Conservation (phyloP, 371 early-diverging fungal species). For the Choanephora cucurbitarum region DNA sequence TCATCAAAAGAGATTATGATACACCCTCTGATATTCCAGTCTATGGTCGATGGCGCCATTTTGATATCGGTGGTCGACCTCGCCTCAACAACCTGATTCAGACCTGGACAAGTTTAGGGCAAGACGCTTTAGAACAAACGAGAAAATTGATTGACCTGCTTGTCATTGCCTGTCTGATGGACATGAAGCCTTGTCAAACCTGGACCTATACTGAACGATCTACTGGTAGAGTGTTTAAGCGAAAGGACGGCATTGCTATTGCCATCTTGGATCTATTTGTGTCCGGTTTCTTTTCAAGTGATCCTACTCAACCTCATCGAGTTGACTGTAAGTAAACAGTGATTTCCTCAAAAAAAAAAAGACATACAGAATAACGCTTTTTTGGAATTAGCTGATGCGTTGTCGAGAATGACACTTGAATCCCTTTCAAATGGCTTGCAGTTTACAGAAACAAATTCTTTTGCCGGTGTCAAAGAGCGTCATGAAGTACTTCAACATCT, state of each 20-base stretch:
- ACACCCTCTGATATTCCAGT: slow-evolving; percentile 71
- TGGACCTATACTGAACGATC: slow-evolving; percentile 76
- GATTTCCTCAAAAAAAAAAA: neutral
- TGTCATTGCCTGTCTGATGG: slow-evolving; percentile 85
- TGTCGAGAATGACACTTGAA: slow-evolving; percentile 57
- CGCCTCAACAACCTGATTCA: slow-evolving; percentile 63
- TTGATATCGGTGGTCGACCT: slow-evolving; percentile 66
- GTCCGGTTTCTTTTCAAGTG: slow-evolving; percentile 75
- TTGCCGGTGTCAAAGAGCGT: slow-evolving; percentile 82
- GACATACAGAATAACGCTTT: neutral
- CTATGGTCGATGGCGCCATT: slow-evolving; percentile 91
- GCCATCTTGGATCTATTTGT: slow-evolving; percentile 86
- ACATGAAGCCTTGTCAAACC: slow-evolving; percentile 83
- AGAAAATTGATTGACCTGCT: slow-evolving; percentile 81
- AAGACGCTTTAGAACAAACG: slow-evolving; percentile 62
- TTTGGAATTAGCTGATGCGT: slow-evolving; percentile 48
- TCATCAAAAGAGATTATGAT: slow-evolving; percentile 78
- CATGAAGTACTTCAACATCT: slow-evolving; percentile 70
- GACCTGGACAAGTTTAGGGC: slow-evolving; percentile 43
- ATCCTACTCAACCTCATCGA: slow-evolving; percentile 64
- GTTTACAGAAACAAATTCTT: slow-evolving; percentile 67
- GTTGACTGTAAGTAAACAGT: slow-evolving; percentile 65
- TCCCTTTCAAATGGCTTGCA: slow-evolving; percentile 73
- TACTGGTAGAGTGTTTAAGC: slow-evolving; percentile 53
- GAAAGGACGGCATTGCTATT: slow-evolving; percentile 88